Conservation (phyloP, 768 basidiomycete genomes). For the Pleurotus salmoneostramineus region DNA sequence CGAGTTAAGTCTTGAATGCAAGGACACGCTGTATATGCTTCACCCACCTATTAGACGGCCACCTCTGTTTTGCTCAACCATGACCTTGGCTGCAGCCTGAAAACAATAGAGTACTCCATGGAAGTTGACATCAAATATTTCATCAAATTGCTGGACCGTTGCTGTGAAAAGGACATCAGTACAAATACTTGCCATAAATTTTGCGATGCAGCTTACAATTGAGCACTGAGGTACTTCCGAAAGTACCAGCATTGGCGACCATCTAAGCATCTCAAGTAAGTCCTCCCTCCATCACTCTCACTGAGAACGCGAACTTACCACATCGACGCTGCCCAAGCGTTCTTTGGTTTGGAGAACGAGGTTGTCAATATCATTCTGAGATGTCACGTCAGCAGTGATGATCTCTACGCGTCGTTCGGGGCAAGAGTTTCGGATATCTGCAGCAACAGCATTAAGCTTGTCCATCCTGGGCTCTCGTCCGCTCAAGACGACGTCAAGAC, state of each 20-base stretch:
- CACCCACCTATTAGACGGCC: slow-evolving; percentile 49
- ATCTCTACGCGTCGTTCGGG: slow-evolving; percentile 18
- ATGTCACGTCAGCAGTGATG: slow-evolving; percentile 20
- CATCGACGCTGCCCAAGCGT: slow-evolving; percentile 20
- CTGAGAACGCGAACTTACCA: slow-evolving; percentile 15
- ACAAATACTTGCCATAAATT: no score
- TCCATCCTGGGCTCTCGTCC: slow-evolving; percentile 19
- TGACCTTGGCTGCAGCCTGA: slow-evolving; percentile 57
- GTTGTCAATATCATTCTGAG: slow-evolving; percentile 22
- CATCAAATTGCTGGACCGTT: slow-evolving; percentile 33
- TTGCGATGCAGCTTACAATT: slow-evolving; percentile 11
- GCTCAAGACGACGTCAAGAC: slow-evolving; percentile 25
- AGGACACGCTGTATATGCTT: neutral
- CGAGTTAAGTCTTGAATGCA: neutral
- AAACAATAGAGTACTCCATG: slow-evolving; percentile 60
- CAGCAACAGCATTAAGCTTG: slow-evolving; percentile 16
- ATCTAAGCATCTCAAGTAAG: slow-evolving; percentile 15
- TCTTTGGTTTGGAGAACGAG: slow-evolving; percentile 20
- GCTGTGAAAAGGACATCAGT: slow-evolving; percentile 17
- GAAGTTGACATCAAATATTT: slow-evolving; percentile 44
- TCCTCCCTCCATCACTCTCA: neutral
- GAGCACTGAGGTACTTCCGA: slow-evolving; percentile 12
- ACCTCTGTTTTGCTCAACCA: slow-evolving; percentile 49
- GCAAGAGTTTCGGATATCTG: slow-evolving; percentile 20
- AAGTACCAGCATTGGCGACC: slow-evolving; percentile 29